A percentile compares a stretch with the other conserved stretches of the same genome.
phyloP scores from a whole-genome alignment of 2,329 filamentous ascomycete species.

The Alternaria gaisen region DNA sequence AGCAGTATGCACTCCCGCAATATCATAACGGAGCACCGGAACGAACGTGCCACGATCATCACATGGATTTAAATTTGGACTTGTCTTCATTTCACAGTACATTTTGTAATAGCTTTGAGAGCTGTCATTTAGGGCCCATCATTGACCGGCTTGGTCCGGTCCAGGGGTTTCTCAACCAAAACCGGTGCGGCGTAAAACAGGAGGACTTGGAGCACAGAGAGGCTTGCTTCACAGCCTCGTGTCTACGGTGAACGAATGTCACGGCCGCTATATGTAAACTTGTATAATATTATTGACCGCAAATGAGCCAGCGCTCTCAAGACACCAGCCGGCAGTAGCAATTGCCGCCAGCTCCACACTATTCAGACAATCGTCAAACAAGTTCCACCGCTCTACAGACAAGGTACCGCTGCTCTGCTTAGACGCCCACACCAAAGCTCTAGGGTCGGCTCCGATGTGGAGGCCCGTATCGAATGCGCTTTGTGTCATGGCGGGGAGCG shows the following conservation, averaged over 20 bases:
- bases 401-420: slow-evolving; percentile 5
- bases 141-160: slow-evolving; percentile 8
- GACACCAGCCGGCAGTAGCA: slow-evolving; percentile 1
- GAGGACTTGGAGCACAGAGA: slow-evolving; percentile 1
- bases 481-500: slow-evolving; percentile 13
- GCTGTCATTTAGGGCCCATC: slow-evolving; percentile 16
- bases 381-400: slow-evolving; percentile 4
- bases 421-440: slow-evolving; percentile 3
- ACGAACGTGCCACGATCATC: slow-evolving; percentile 3
- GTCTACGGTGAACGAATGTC: slow-evolving; percentile 21
- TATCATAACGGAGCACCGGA: slow-evolving; percentile 9
- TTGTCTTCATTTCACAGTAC: slow-evolving; percentile 19
- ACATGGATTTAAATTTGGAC: slow-evolving; percentile 3
- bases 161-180: slow-evolving; percentile 8
- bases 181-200: slow-evolving; percentile 22
- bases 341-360: slow-evolving; percentile 6
- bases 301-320: slow-evolving; percentile 12
- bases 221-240: slow-evolving; percentile 15
- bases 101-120: slow-evolving; percentile 22
- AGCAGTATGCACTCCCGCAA: slow-evolving; percentile 2
- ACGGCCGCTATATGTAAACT: slow-evolving; percentile 26
- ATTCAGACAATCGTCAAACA: slow-evolving; percentile 3
- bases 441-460: slow-evolving; percentile 9
- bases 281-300: slow-evolving; percentile 29
- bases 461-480: slow-evolving; percentile 13